phyloP scores from a whole-genome alignment of 108 stramenopile genomes.

The Cyclotella sp. region DNA sequence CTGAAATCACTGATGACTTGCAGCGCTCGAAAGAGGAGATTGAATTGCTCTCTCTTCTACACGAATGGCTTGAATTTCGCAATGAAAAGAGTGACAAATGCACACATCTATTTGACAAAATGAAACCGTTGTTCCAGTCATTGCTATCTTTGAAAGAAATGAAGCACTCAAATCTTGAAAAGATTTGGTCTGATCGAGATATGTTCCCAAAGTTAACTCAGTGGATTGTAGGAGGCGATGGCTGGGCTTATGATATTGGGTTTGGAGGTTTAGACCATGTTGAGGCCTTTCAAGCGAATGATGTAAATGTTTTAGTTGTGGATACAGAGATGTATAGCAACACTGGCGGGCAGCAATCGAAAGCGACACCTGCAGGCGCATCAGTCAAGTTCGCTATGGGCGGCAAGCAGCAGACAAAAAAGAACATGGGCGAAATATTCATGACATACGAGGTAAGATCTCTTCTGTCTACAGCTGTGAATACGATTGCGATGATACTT shows the following conservation, averaged over 20 bases:
- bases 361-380: slow-evolving; percentile 68
- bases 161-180: slow-evolving; percentile 16
- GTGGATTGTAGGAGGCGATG: slow-evolving; percentile 74
- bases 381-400: slow-evolving; percentile 63
- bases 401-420: slow-evolving; percentile 66
- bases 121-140: slow-evolving; percentile 62
- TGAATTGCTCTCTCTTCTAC: slow-evolving; percentile 48
- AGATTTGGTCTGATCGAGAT: slow-evolving; percentile 69
- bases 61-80: slow-evolving; percentile 62
- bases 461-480: not conserved
- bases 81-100: slow-evolving; percentile 66
- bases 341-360: slow-evolving; percentile 60
- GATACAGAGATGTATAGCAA: slow-evolving; percentile 71
- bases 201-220: slow-evolving; percentile 71
- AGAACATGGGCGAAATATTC: slow-evolving; percentile 69
- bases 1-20: slow-evolving; percentile 29
- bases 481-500: not conserved
- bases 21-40: slow-evolving; percentile 28
- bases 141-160: slow-evolving; percentile 25
- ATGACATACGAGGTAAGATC: slow-evolving; percentile 62
- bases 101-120: slow-evolving; percentile 62
- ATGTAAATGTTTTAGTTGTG: slow-evolving; percentile 70
- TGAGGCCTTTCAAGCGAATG: slow-evolving; percentile 69
- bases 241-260: slow-evolving; percentile 78
- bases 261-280: slow-evolving; percentile 69